Base-by-base conservation (phyloP, 2,329 filamentous ascomycete genomes). In the Cytospora paraplurivora region DNA sequence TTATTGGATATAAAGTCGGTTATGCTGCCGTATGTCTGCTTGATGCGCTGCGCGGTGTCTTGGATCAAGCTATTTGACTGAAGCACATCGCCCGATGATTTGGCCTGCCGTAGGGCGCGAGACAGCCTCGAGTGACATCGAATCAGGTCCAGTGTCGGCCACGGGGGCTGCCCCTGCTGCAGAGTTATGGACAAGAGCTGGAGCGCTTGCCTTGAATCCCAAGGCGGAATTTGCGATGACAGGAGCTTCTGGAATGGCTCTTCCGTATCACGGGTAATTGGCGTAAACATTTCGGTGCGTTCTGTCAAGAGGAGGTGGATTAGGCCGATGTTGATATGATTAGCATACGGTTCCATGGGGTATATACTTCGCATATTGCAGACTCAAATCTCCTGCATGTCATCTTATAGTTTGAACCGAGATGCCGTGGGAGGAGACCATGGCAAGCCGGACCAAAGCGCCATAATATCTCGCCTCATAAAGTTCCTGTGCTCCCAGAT, bases 1-100 rank as follows among this genome's bases (percentile, higher is more conserved):
- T 61, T 64, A 7, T 60, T 17, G 7, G 57, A 33, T 33, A 66
- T 64, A 19, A 66, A 66, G n/a, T 66, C 64, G 8, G 50, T 54
- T 7, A 66, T 8, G 13, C 61, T 61, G n/a, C n/a, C 33, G 17
- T 66, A 66, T 7, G 57, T 66, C 34, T 51, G 6, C 38, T 66
- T 66, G 54, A 66, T 66, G 17, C 59, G 62, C 19, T 27, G 19
- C 52, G 38, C 49, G 3, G 61, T 64, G 11, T 58, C 62, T 17
- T 62, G 41, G 6, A 61, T 27, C 34, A 66, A 32, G 6, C 44
- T 41, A 8, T 13, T 7, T n/a, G 32, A 17, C 11, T 64, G 38
- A 6, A 32, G 38, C 10, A 54, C 38, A 27, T 50, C 35, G 11
- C 52, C 54, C 15, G 56, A 64, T 1, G 61, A 54, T 19, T 33